These are phyloP conservation scores for Pestalotiopsis sp. DNA, from an alignment of 2,329 filamentous ascomycete species.

Conservation along the genomic window DNA sequence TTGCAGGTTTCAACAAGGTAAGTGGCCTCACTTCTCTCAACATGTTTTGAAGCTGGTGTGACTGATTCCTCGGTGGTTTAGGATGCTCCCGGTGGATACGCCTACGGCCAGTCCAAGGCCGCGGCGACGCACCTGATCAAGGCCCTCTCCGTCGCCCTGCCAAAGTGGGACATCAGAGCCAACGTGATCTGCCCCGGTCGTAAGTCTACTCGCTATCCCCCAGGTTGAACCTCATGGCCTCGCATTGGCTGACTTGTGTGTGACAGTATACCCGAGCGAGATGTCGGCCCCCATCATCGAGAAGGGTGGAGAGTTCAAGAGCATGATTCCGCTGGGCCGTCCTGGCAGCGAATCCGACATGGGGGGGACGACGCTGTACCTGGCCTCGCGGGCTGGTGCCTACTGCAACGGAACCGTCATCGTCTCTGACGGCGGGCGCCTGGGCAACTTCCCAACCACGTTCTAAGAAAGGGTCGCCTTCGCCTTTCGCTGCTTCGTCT, in stretches of 20 bases:
- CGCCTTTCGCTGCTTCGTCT: too few relatives aligned
- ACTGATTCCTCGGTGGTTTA: not conserved
- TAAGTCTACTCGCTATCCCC: slow-evolving; percentile 32
- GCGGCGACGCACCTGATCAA: slow-evolving; percentile 74
- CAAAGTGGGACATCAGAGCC: slow-evolving; percentile 60
- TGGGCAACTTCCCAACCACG: slow-evolving; percentile 56
- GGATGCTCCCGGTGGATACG: slow-evolving; percentile 66
- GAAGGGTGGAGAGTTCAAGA: slow-evolving; percentile 38
- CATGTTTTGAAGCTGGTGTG: not conserved
- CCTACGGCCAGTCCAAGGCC: slow-evolving; percentile 78
- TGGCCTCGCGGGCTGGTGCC: slow-evolving; percentile 64
- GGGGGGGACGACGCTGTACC: slow-evolving; percentile 65
- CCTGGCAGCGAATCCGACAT: slow-evolving; percentile 65
- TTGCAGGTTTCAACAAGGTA: slow-evolving; percentile 73
- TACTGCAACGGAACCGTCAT: slow-evolving; percentile 67
- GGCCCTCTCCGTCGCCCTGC: slow-evolving; percentile 67
- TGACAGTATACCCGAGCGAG: slow-evolving; percentile 60
- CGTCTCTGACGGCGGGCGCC: slow-evolving; percentile 63
- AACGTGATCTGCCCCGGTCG: slow-evolving; percentile 51
- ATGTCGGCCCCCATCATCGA: slow-evolving; percentile 55
- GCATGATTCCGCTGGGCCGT: slow-evolving; percentile 57
- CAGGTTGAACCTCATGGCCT: too few relatives aligned
- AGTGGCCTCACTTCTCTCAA: slow-evolving; percentile 29
- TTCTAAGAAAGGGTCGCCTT: slow-evolving; percentile 39
- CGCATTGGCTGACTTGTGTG: not conserved